Evolutionary conservation across 805 yeast genomes (phyloP).

Genomic region (Monosporozyma unispora): DNA sequence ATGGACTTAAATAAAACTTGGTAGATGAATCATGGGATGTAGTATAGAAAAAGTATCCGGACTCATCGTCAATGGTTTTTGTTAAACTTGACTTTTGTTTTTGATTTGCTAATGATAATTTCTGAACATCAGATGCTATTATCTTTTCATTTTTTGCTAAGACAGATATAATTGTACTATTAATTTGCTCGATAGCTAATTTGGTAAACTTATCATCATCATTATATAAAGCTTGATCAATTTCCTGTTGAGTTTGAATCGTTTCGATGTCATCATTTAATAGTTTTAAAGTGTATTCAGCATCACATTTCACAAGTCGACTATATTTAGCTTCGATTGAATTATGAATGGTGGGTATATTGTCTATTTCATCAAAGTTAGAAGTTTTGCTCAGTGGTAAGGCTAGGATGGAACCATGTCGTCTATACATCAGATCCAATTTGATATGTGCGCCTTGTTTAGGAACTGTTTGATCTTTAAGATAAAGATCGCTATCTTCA

Average conservation of each 20-base stretch:
- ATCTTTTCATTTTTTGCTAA: constrained; percentile 13
- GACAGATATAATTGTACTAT: constrained; percentile 36
- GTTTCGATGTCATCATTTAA: constrained; percentile 51
- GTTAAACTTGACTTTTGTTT: constrained; percentile 5
- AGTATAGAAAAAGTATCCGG: constrained; percentile 67
- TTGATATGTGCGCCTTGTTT: constrained; percentile 44
- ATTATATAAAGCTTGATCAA: constrained; percentile 51
- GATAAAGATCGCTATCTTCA: constrained; percentile 23
- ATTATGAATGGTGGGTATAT: constrained; percentile 48
- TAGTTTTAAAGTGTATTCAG: constrained; percentile 43
- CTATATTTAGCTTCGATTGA: constrained; percentile 41
- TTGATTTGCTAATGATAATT: constrained; percentile 4
- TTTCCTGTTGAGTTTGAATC: constrained; percentile 42
- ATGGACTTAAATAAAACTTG: constrained; percentile 59
- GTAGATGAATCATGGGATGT: constrained; percentile 62
- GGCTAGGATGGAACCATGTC: constrained; percentile 35
- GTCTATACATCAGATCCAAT: constrained; percentile 57
- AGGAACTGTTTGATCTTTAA: constrained; percentile 32
- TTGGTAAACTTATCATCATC: constrained; percentile 49
- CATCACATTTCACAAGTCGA: constrained; percentile 61
- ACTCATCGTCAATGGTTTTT: constrained; percentile 27
- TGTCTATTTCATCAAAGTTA: constrained; percentile 30
- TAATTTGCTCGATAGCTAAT: constrained; percentile 49
- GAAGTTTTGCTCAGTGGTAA: constrained; percentile 42
- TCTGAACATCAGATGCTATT: constrained; percentile 4